Evolutionary conservation across 2,329 filamentous ascomycete species (phyloP).

Genomic region (Fusarium ramigenum): DNA sequence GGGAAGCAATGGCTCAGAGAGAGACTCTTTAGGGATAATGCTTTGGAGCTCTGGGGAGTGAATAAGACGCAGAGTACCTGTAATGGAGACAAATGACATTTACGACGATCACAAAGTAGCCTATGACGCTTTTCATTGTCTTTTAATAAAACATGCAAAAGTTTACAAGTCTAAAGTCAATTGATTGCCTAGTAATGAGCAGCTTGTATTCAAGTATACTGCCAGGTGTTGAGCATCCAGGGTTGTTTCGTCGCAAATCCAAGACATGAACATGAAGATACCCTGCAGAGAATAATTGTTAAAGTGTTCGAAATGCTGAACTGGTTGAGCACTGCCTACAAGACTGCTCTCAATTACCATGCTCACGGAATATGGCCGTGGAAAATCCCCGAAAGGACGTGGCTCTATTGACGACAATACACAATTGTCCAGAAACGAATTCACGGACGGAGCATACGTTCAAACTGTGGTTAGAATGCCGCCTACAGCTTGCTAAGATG

Average conservation of each 20-base stretch:
- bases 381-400: neutral
- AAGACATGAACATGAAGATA: neutral
- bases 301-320: neutral
- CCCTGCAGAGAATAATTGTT: neutral
- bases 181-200: neutral
- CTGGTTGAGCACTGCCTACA: too few relatives aligned
- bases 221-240: neutral
- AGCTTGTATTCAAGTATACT: neutral
- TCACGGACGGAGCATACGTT: neutral
- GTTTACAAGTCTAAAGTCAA: neutral
- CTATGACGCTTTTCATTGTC: neutral
- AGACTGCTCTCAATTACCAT: neutral
- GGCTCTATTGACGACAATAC: neutral
- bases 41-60: neutral
- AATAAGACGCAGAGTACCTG: neutral
- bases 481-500: neutral
- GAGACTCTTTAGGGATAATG: neutral
- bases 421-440: neutral
- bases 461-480: neutral
- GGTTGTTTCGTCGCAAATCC: neutral
- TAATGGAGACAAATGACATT: neutral
- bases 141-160: neutral
- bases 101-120: neutral
- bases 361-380: neutral
- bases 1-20: neutral